Base-by-base conservation (phyloP, 805 yeast species). In the Candida andamanensis region DNA sequence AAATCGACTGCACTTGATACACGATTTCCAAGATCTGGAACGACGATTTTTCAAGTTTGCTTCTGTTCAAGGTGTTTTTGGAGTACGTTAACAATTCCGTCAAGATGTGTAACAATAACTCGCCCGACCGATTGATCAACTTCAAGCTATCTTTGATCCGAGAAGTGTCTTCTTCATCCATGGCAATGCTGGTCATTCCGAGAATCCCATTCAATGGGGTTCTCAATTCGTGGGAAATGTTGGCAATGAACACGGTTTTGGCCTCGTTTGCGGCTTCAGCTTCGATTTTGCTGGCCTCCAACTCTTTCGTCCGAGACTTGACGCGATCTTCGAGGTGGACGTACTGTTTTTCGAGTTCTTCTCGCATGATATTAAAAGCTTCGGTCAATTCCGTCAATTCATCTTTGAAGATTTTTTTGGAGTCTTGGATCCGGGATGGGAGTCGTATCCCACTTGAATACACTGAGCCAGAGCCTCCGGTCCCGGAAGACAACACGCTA, bases 201-300 rank as follows among this genome's bases (percentile, higher is more conserved):
- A 92, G 63, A 25, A 92, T 92, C 52, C 98, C 98, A 55, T 92
- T 92, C 40, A 92, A 65, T 2, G 98, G 98, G 0, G 97, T 92
- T 46, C 97, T 74, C 50, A 92, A 67, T 61, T 92, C 98, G 55
- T 5, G 58, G 4, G 61, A 55, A 15, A 54, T 53, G 37, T 55
- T 54, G 16, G 60, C 58, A 35, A 54, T 54, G 35, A 53, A 54
- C 7, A 54, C 57, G 0, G 97, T 89, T 51, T 92, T 92, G 3
- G 97, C 95, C 46, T 92, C 97, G 55, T 90, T 90, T 1, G 98
- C 98, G 17, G 82, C 77, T 58, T 90, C 97, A 0, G 96, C 97
- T 51, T 81, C 84, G 18, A 82, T 72, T 46, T 85, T 84, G 7
- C 95, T 92, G 1, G 80, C 80, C 54, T 89, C 96, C 27, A 90